A percentile compares a stretch with the other conserved stretches of the same genome.
Conservation (phyloP, 164 flowering plant genomes). For the Berberis thunbergii region DNA sequence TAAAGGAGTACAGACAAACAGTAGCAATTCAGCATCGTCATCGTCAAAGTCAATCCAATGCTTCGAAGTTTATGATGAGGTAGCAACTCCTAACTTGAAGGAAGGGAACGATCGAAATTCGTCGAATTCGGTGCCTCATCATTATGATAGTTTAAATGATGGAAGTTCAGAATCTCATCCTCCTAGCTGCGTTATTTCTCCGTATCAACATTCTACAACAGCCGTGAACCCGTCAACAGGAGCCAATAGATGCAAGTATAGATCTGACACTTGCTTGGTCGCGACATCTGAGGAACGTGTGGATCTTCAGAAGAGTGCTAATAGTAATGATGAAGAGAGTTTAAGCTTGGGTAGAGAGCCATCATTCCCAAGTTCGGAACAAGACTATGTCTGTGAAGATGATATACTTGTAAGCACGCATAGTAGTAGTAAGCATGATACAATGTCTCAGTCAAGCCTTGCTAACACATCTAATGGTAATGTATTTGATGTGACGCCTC, state of each 20-base stretch:
- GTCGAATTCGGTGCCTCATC: not conserved
- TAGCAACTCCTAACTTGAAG: constrained; percentile 22
- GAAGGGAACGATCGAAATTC: constrained; percentile 9
- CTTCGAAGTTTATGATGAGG: constrained; percentile 37
- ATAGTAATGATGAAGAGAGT: constrained; percentile 21
- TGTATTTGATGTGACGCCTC: constrained; percentile 15
- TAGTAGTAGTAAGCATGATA: constrained; percentile 18
- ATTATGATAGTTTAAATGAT: constrained; percentile 3
- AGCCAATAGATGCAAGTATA: constrained; percentile 17
- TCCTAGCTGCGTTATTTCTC: constrained; percentile 18
- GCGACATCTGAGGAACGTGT: constrained; percentile 18
- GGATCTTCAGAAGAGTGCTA: constrained; percentile 21
- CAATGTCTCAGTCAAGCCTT: constrained; percentile 13
- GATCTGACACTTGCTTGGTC: constrained; percentile 18
- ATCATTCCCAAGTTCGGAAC: constrained; percentile 22
- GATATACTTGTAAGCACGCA: constrained; percentile 20
- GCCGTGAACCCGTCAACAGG: constrained; percentile 19
- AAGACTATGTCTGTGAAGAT: constrained; percentile 21
- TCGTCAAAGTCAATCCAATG: constrained; percentile 49
- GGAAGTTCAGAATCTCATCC: constrained; percentile 23
- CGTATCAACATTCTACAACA: constrained; percentile 21
- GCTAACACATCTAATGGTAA: constrained; percentile 23
- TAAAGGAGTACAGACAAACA: constrained; percentile 35
- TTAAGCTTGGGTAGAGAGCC: constrained; percentile 18
- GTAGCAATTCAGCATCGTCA: constrained; percentile 55